Percentiles rank a stretch among this genome's conserved stretches.
Conservation (phyloP, 345 rosid species). For the Euphorbia pulcherrima region DNA sequence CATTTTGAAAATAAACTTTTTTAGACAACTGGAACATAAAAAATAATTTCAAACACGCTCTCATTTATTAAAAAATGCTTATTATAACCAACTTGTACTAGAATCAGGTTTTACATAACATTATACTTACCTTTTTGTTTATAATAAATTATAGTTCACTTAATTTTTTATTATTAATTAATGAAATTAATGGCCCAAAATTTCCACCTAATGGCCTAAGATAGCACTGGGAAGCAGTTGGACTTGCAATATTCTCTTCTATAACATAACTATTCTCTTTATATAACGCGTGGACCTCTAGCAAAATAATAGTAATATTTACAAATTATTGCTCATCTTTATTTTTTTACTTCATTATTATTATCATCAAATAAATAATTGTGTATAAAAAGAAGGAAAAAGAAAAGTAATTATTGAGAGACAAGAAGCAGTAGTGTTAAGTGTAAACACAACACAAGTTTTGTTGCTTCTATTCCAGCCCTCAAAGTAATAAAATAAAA, state of each 20-base stretch:
- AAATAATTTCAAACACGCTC: too few species aligned
- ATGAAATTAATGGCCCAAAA: not conserved
- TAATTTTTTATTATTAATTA: not conserved
- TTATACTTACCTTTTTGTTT: not conserved
- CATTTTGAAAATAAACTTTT: too few species aligned
- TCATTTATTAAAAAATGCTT: too few species aligned
- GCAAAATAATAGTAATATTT: not conserved
- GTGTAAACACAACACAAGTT: too few species aligned
- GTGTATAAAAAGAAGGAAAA: too few species aligned
- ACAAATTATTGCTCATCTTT: not conserved
- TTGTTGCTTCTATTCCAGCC: too few species aligned
- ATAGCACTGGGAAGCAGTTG: constrained; percentile 9
- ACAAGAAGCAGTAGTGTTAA: too few species aligned
- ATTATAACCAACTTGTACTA: too few species aligned
- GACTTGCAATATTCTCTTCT: constrained; percentile 16
- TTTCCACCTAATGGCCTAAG: constrained; percentile 5
- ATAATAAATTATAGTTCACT: not conserved
- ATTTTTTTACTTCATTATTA: not conserved
- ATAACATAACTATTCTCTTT: not conserved
- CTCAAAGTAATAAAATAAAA: too few species aligned
- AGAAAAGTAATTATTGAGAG: too few species aligned
- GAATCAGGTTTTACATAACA: too few species aligned
- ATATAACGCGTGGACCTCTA: constrained; percentile 18
- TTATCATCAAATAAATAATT: not conserved
- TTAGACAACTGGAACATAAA: too few species aligned